Base-by-base conservation (phyloP, 257 asterid species). In the Nicotiana undulata region DNA sequence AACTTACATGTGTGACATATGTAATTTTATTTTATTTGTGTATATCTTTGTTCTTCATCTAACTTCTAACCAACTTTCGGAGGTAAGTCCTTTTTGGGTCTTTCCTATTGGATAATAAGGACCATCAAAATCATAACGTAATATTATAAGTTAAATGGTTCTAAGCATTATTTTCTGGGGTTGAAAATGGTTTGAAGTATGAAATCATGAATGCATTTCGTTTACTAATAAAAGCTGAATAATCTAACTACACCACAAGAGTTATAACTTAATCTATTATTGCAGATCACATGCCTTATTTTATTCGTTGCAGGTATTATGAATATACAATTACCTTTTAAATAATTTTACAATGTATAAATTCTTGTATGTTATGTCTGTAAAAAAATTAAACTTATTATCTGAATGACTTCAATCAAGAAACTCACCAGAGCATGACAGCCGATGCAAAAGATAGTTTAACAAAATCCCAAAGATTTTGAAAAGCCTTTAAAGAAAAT, bases 371-470 rank as follows among this genome's bases (percentile, higher is more conserved):
- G 1, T 49, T 49, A 11, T 49, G 55, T 49, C 2, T 0, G 17
- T 49, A 51, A 12, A 51, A 0, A 51, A 51, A 13, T 51, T 51
- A 40, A 40, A 40, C 12, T 40, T 13, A 51, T 51, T 13, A 51
- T 13, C 18, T 51, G 13, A 51, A 51, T 12, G 49, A 40, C 49
- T 40, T 40, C 49, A 40, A 40, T 40, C 49, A 40, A 40, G 49
- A 40, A 55, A 83, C 89, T 81, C 29, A 91, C 94, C 94, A 90
- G 10, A 91, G 79, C 96, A 91, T 91, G 1, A 91, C 83, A 1
- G 92, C 96, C 0, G 96, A 91, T 5, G 92, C 91, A 44, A 88
- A 9, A 11, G 93, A 91, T n/a, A 91, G 63, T 52, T 75, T 83
- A 4, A 90, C 90, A 70, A 91, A 91, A 0, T 88, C 90, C 85